Base-by-base conservation (phyloP, 352 stramenopile species). In the Bremia lactucae region DNA sequence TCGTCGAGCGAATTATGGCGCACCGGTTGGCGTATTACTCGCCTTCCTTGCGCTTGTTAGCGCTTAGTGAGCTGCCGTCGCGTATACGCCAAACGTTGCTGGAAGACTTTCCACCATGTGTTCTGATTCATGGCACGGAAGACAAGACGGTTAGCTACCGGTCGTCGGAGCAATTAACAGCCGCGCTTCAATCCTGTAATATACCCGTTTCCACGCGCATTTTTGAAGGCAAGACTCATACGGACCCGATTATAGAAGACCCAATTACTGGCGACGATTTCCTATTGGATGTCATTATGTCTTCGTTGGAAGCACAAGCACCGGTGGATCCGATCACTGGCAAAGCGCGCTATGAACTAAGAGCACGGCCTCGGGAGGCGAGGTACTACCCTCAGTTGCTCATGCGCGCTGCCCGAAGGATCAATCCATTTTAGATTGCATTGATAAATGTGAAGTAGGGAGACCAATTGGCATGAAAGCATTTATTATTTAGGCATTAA, bases 211-310 rank as follows among this genome's bases (percentile, higher is more conserved):
- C 64, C n/a, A 63, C 68, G 31, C 58, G 72, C 25, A 78, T 74
- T 23, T 96, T 95, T 35, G 44, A 73, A 14, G 62, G 59, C 44
- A 95, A 88, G 74, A 86, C 72, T 13, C 87, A 96, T 55, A 96
- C 87, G 4, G 87, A 96, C 62, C 81, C 87, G 16, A 96, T 96
- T 50, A 79, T 96, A 36, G 87, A 96, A 49, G 73, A 86, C 49
- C 73, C 73, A 8, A 86, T 83, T 22, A 38, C 66, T 13, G 73
- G 73, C 35, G 68, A 86, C 49, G 66, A 86, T 43, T 67, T 78
- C 26, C 28, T 86, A 28, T 40, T 86, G 10, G 52, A 74, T 23
- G 55, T 75, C 13, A 61, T 86, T 16, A 66, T 83, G 33, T 49
- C 51, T 1, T 70, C 74, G 35, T 44, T 86, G 10, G 69, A 67